These are phyloP conservation scores for Cercospora nicotianae DNA, from an alignment of 2,329 filamentous ascomycete genomes.

Conservation along the genomic window DNA sequence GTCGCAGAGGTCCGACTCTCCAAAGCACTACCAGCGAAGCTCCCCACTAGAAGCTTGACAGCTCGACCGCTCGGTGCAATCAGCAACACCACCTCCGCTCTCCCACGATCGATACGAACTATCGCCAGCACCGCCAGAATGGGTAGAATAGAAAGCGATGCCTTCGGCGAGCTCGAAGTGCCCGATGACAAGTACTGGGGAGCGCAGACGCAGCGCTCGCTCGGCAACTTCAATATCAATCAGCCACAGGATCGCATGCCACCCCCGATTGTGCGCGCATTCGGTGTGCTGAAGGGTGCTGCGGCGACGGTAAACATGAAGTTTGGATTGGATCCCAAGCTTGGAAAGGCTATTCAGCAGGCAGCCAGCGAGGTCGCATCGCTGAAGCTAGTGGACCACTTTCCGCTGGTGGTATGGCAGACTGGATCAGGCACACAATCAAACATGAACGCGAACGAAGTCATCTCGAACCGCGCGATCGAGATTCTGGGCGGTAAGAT, in stretches of 20 bases:
- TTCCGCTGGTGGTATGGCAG: slow-evolving; percentile 98
- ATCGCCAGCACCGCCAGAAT: slow-evolving; percentile 40
- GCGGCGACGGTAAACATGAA: slow-evolving; percentile 94
- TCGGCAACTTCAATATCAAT: slow-evolving; percentile 99
- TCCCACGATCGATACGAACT: slow-evolving; percentile 23
- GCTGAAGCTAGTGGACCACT: slow-evolving; percentile 92
- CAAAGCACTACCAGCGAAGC: slow-evolving; percentile 17
- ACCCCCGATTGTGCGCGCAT: slow-evolving; percentile 83
- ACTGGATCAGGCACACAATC: slow-evolving; percentile 98
- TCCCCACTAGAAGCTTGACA: slow-evolving; percentile 24
- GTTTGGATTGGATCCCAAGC: slow-evolving; percentile 85
- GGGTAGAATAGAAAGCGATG: slow-evolving; percentile 81
- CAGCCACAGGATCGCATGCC: slow-evolving; percentile 99
- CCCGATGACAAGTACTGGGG: slow-evolving; percentile 96
- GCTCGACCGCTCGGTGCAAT: slow-evolving; percentile 5
- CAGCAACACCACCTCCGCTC: slow-evolving; percentile 6
- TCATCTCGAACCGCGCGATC: slow-evolving; percentile 98
- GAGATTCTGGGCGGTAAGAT: slow-evolving; percentile 92
- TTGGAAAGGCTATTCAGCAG: slow-evolving; percentile 91
- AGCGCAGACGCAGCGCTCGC: slow-evolving; percentile 91
- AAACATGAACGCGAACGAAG: slow-evolving; percentile 99
- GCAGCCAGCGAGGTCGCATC: slow-evolving; percentile 90
- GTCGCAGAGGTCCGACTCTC: slow-evolving; percentile 10
- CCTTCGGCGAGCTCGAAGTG: slow-evolving; percentile 96
- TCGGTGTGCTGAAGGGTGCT: slow-evolving; percentile 95